Evolutionary conservation across 441 rosid species (phyloP).

Genomic region (Lepidium campestre): DNA sequence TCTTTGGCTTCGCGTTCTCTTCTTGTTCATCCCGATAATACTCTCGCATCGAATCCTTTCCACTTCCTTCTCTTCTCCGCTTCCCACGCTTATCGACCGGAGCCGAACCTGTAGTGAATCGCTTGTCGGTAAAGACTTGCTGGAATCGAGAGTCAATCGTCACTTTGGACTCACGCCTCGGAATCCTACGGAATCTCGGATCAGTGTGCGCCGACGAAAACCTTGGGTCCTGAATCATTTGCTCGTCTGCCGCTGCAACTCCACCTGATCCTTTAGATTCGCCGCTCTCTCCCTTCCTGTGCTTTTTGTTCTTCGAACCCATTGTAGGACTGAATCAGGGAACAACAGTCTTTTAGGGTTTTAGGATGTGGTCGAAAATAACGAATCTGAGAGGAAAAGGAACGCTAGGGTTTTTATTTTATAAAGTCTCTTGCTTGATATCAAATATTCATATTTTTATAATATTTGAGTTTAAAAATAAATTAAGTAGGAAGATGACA

Average conservation of each 20-base stretch:
- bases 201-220: constrained; percentile 64
- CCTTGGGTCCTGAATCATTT: constrained; percentile 53
- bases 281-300: constrained; percentile 6
- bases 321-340: constrained; percentile 18
- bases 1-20: not conserved
- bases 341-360: not conserved
- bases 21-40: constrained; percentile 52
- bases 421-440: not conserved
- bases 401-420: not conserved
- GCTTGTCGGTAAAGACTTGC: constrained; percentile 51
- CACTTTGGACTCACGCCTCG: constrained; percentile 60
- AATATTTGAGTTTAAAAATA: not conserved
- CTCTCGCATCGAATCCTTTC: constrained; percentile 42
- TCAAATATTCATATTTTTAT: too few species aligned
- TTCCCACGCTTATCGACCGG: constrained; percentile 75
- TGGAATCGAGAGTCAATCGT: constrained; percentile 70
- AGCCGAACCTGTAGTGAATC: constrained; percentile 46
- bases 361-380: not conserved
- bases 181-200: constrained; percentile 67
- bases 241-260: not conserved
- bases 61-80: constrained; percentile 38
- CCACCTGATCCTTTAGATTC: constrained; percentile 2
- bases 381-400: too few species aligned
- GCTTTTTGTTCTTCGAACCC: constrained; percentile 45
- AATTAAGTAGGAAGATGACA: not conserved